A percentile compares a stretch with the other conserved stretches of the same genome.
These are phyloP conservation scores for Polyporus tsugae DNA, from an alignment of 1,284 basidiomycete genomes.

Conservation along the genomic window DNA sequence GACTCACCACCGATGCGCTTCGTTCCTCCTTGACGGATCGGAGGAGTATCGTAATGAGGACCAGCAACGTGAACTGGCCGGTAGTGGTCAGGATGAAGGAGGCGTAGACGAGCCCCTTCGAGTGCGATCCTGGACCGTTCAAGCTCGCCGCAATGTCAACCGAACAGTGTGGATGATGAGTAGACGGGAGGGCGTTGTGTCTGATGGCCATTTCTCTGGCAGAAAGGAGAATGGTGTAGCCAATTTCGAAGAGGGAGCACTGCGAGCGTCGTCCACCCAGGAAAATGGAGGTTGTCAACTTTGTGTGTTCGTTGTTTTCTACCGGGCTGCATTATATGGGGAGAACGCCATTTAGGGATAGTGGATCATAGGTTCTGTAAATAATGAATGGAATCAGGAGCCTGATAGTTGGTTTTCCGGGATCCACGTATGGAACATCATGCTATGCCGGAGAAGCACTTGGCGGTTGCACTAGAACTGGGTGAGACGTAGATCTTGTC, in stretches of 20 bases:
- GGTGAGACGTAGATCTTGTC: background rate
- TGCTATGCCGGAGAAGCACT: background rate
- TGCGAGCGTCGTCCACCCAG: background rate
- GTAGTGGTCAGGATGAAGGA: slow-evolving; percentile 32
- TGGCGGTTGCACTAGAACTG: background rate
- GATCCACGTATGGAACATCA: background rate
- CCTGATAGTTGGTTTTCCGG: background rate
- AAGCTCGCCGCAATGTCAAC: slow-evolving; percentile 16
- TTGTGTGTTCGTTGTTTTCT: background rate
- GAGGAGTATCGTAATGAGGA: slow-evolving; percentile 30
- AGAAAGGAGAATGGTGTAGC: too few species aligned
- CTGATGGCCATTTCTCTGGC: background rate
- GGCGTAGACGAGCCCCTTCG: slow-evolving; percentile 28
- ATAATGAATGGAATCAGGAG: background rate
- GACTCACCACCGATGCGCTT: slow-evolving; percentile 30
- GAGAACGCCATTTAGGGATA: background rate
- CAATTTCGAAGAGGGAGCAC: background rate
- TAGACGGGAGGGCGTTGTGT: background rate
- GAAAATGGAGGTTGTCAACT: background rate
- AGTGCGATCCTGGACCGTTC: slow-evolving; percentile 23
- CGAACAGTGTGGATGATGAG: background rate
- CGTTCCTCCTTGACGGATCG: slow-evolving; percentile 24
- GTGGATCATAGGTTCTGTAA: background rate
- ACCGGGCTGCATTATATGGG: background rate
- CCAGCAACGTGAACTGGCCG: slow-evolving; percentile 32